phyloP scores from a whole-genome alignment of 768 basidiomycete genomes.

The Hericium erinaceus region DNA sequence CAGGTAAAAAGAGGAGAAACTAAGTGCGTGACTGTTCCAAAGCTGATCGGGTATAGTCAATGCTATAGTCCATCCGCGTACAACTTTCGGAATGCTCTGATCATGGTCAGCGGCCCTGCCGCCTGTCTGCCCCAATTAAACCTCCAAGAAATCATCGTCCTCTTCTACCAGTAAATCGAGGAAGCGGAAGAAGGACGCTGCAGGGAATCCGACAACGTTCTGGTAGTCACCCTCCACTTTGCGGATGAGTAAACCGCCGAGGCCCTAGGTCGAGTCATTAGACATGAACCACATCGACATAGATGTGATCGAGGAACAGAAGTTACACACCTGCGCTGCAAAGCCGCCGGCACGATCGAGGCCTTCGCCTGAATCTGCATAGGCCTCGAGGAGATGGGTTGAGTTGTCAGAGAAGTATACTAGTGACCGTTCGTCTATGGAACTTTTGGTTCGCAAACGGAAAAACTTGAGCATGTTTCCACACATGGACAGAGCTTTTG shows the following conservation, averaged over 20 bases:
- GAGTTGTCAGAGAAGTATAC: conserved; percentile 70
- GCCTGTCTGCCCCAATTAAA: neutral
- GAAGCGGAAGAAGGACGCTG: conserved; percentile 72
- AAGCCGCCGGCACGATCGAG: conserved; percentile 89
- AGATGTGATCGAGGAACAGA: neutral
- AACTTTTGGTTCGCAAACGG: conserved; percentile 31
- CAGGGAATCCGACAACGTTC: conserved; percentile 91
- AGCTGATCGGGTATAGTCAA: no score
- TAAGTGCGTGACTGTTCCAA: no score
- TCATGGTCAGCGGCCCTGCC: no score
- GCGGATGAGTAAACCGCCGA: conserved; percentile 72
- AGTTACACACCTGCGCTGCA: conserved; percentile 72
- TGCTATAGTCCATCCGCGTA: no score
- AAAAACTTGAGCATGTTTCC: neutral
- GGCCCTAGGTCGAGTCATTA: conserved; percentile 37
- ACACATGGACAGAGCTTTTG: neutral
- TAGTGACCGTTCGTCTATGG: conserved; percentile 73
- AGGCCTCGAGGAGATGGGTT: conserved; percentile 53
- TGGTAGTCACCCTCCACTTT: conserved; percentile 86
- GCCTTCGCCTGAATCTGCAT: conserved; percentile 81
- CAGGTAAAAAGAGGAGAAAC: no score
- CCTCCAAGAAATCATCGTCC: conserved; percentile 58
- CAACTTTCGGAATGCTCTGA: no score
- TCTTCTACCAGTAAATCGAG: conserved; percentile 65
- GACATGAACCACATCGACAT: neutral